Evolutionary conservation across 2,329 filamentous ascomycete species (phyloP).

Genomic region (Aspergillus neoniger): DNA sequence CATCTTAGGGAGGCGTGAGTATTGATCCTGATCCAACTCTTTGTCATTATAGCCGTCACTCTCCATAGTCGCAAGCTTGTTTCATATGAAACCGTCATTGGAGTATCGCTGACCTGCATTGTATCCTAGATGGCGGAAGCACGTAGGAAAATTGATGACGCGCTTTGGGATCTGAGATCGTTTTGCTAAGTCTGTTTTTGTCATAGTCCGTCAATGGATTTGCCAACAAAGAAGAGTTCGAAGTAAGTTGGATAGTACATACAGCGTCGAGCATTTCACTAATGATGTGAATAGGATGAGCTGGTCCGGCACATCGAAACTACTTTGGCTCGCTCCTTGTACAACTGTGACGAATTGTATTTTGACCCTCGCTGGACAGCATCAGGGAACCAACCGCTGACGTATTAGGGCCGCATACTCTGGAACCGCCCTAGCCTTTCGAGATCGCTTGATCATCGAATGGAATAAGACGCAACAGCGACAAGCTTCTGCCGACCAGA

Average conservation of each 20-base stretch:
- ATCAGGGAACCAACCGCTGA: slow-evolving; percentile 2
- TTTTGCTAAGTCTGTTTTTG: neutral
- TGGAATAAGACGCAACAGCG: slow-evolving; percentile 99
- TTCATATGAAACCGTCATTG: neutral
- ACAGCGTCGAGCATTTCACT: slow-evolving; percentile 1
- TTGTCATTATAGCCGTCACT: neutral
- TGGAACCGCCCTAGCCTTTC: slow-evolving; percentile 86
- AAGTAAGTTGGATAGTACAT: slow-evolving; percentile 41
- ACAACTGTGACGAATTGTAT: slow-evolving; percentile 89
- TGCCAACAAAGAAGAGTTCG: slow-evolving; percentile 76
- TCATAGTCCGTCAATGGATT: slow-evolving; percentile 67
- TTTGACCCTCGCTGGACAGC: slow-evolving; percentile 17
- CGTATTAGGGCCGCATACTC: slow-evolving; percentile 75
- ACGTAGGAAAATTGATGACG: slow-evolving; percentile 44
- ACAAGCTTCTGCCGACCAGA: slow-evolving; percentile 86
- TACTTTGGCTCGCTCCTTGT: slow-evolving; percentile 90
- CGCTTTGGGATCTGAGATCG: too few species aligned
- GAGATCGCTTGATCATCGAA: slow-evolving; percentile 87
- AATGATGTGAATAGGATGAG: slow-evolving; percentile 61
- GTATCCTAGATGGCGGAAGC: slow-evolving; percentile 59
- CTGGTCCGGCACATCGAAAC: slow-evolving; percentile 95
- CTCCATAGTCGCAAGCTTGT: neutral
- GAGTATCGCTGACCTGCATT: slow-evolving; percentile 21
- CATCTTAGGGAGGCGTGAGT: slow-evolving; percentile 80
- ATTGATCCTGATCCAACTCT: neutral